Conservation (phyloP, 2,329 filamentous ascomycete genomes). For the Pleoardoris graminearum region DNA sequence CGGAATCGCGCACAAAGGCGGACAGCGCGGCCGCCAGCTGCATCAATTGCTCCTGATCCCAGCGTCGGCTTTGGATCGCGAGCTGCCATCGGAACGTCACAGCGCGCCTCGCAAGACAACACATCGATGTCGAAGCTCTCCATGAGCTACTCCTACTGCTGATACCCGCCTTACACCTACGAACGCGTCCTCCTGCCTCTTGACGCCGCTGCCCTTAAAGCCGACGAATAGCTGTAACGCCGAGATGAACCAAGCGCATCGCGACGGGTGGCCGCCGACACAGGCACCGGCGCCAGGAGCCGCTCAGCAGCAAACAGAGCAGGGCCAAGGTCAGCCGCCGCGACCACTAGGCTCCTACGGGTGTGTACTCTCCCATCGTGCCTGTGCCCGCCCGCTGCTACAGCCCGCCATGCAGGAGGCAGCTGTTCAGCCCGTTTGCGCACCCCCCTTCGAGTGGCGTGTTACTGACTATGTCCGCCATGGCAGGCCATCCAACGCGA, state of each 20-base stretch:
- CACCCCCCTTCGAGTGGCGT: conserved; percentile 15
- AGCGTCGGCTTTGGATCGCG: conserved; percentile 9
- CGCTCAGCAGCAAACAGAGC: conserved; percentile 48
- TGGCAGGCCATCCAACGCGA: conserved; percentile 37
- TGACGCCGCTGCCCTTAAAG: conserved; percentile 26
- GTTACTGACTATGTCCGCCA: conserved; percentile 23
- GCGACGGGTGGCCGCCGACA: conserved; percentile 47
- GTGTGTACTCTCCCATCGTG: conserved; percentile 28
- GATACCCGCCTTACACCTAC: conserved; percentile 11
- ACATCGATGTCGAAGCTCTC: conserved; percentile 16
- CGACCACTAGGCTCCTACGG: conserved; percentile 43
- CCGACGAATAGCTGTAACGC: conserved; percentile 37
- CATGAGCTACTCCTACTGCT: conserved; percentile 24
- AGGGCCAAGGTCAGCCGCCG: conserved; percentile 37
- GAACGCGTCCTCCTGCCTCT: conserved; percentile 21
- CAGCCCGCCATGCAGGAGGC: conserved; percentile 22
- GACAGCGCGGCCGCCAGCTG: not conserved
- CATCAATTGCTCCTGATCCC: conserved; percentile 19
- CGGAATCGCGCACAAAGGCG: not conserved
- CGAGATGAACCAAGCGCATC: conserved; percentile 48
- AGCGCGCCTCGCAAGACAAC: conserved; percentile 14
- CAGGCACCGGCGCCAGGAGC: conserved; percentile 55
- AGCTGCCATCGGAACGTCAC: conserved; percentile 21
- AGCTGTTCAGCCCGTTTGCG: conserved; percentile 16
- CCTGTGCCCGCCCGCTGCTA: conserved; percentile 3